phyloP scores from a whole-genome alignment of 805 yeast genomes.

The Candida andamanensis region DNA sequence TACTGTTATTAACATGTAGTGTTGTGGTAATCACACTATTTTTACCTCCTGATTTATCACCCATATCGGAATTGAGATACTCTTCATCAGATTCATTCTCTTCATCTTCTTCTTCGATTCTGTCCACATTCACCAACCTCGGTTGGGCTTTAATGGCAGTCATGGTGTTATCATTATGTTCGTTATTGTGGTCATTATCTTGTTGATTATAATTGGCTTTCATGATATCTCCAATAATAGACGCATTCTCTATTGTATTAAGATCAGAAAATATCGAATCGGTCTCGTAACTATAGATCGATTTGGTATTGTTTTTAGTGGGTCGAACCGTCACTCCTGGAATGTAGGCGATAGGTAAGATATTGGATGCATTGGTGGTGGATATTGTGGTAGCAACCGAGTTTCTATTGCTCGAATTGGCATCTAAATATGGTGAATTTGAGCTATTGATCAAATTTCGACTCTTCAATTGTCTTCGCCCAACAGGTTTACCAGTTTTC shows the following conservation, averaged over 20 bases:
- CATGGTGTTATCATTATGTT: slow-evolving; percentile 36
- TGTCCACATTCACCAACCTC: slow-evolving; percentile 53
- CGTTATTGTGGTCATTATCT: slow-evolving; percentile 10
- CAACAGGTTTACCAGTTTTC: slow-evolving; percentile 13
- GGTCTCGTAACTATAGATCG: slow-evolving; percentile 41
- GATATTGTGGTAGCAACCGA: slow-evolving; percentile 57
- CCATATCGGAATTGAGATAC: slow-evolving; percentile 10
- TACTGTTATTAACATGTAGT: slow-evolving; percentile 9
- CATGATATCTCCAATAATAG: slow-evolving; percentile 37
- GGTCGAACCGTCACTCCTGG: slow-evolving; percentile 83
- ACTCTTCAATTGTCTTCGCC: slow-evolving; percentile 14
- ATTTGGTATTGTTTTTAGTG: slow-evolving; percentile 38
- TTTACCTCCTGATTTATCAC: slow-evolving; percentile 2
- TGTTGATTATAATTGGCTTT: slow-evolving; percentile 15
- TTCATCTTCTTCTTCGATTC: slow-evolving; percentile 41
- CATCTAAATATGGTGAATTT: slow-evolving; percentile 16
- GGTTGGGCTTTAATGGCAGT: slow-evolving; percentile 79
- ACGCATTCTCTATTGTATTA: slow-evolving; percentile 43
- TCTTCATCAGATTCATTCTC: slow-evolving; percentile 24
- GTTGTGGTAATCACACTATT: slow-evolving; percentile 7
- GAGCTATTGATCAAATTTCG: slow-evolving; percentile 9
- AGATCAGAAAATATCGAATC: slow-evolving; percentile 40
- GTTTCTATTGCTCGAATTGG: slow-evolving; percentile 19
- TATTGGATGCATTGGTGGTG: slow-evolving; percentile 76
- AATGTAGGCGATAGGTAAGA: slow-evolving; percentile 86